Evolutionary conservation across 1,139 yeast genomes (phyloP).

Genomic region (Candida glucosophila): DNA sequence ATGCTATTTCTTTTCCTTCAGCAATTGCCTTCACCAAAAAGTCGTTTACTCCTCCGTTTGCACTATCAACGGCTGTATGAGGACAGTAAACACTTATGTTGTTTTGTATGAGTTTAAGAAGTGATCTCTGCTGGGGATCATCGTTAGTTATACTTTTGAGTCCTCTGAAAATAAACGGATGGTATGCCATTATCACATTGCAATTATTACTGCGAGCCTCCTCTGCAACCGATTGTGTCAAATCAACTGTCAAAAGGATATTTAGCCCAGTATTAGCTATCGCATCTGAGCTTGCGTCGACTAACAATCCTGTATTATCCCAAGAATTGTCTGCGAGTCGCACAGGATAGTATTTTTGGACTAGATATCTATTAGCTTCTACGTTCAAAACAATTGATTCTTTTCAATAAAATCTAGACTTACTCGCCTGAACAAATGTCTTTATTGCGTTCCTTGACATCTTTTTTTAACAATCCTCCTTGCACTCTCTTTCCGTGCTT

Average conservation of each 20-base stretch:
- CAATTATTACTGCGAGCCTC: slow-evolving; percentile 60
- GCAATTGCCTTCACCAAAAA: slow-evolving; percentile 68
- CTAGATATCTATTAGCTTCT: slow-evolving; percentile 11
- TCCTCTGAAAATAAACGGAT: slow-evolving; percentile 89
- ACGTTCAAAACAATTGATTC: slow-evolving; percentile 1
- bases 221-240: slow-evolving; percentile 74
- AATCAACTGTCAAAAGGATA: slow-evolving; percentile 71
- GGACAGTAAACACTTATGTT: slow-evolving; percentile 88
- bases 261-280: slow-evolving; percentile 19
- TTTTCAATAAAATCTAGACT: slow-evolving; percentile 7
- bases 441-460: slow-evolving; percentile 35
- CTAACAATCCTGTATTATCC: slow-evolving; percentile 89
- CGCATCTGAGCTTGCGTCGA: slow-evolving; percentile 36
- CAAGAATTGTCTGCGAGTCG: slow-evolving; percentile 76
- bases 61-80: slow-evolving; percentile 94
- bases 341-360: slow-evolving; percentile 66
- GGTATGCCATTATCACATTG: slow-evolving; percentile 73
- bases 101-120: slow-evolving; percentile 61
- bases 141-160: slow-evolving; percentile 61
- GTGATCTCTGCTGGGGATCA: slow-evolving; percentile 77
- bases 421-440: slow-evolving; percentile 40
- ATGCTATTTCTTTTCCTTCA: slow-evolving; percentile 12
- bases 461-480: too few species aligned
- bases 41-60: slow-evolving; percentile 85
- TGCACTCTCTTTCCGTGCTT: too few species aligned